Evolutionary conservation across 163 green algal genomes (phyloP).

Genomic region (Scenedesmus sp.): DNA sequence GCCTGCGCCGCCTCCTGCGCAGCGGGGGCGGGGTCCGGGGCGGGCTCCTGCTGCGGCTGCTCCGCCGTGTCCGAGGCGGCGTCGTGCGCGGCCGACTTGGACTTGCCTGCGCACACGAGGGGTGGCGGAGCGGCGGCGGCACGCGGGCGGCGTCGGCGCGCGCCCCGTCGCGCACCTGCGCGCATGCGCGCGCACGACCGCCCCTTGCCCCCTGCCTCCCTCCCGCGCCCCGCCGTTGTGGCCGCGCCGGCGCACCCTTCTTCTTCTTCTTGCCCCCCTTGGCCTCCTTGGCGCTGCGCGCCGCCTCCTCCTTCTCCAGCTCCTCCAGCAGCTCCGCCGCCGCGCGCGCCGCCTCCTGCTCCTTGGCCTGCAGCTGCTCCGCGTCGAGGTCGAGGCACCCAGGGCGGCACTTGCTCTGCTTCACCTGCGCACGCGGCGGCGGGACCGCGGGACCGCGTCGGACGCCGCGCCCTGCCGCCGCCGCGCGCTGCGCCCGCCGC

Average conservation of each 20-base stretch:
- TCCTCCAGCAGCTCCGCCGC: slow-evolving; percentile 44
- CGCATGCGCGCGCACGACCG: too few relatives aligned
- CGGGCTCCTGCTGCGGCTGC: slow-evolving; percentile 16
- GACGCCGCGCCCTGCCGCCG: not conserved
- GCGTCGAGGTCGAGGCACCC: slow-evolving; percentile 31
- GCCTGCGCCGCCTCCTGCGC: too few relatives aligned
- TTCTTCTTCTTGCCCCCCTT: slow-evolving; percentile 48
- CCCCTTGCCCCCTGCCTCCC: too few relatives aligned
- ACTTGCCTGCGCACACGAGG: slow-evolving; percentile 28
- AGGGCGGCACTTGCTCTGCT: slow-evolving; percentile 6
- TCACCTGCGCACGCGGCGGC: slow-evolving; percentile 10
- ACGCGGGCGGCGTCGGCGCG: too few relatives aligned
- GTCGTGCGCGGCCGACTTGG: slow-evolving; percentile 9
- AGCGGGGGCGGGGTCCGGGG: too few relatives aligned
- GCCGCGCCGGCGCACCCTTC: slow-evolving; percentile 23
- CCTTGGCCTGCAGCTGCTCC: slow-evolving; percentile 26
- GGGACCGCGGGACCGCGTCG: not conserved
- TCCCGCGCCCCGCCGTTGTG: not conserved
- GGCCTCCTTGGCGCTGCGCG: slow-evolving; percentile 38
- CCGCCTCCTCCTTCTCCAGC: slow-evolving; percentile 44
- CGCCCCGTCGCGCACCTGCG: too few relatives aligned
- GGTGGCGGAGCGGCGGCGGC: not conserved
- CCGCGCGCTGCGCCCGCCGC: not conserved
- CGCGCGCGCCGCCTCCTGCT: slow-evolving; percentile 42
- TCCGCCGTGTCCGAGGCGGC: not conserved